These are phyloP conservation scores for Cystofilobasidium ferigula DNA, from an alignment of 768 basidiomycete species.

Conservation along the genomic window DNA sequence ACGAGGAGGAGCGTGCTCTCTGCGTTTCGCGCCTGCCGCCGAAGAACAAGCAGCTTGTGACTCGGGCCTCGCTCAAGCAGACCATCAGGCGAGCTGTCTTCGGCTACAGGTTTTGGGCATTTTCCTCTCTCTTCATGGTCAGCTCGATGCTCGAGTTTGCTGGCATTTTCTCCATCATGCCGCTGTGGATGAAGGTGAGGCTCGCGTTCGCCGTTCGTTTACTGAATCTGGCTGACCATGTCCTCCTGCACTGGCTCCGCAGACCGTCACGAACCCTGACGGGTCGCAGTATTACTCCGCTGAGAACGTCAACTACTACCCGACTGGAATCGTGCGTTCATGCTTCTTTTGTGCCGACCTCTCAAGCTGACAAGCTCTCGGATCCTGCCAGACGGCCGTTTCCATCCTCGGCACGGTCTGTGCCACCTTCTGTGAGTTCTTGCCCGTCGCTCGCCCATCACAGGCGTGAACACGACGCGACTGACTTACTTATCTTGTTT, in stretches of 20 bases:
- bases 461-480: background rate
- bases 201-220: background rate
- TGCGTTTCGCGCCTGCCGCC: constrained; percentile 3
- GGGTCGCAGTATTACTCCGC: background rate
- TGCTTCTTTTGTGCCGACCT: background rate
- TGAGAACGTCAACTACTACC: constrained; percentile 9
- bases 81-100: background rate
- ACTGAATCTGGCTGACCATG: background rate
- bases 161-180: constrained; percentile 1
- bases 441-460: background rate
- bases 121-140: constrained; percentile 4
- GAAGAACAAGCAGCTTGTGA: background rate
- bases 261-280: background rate
- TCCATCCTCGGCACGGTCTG: background rate
- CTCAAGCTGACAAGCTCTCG: background rate
- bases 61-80: background rate
- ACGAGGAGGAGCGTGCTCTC: constrained; percentile 4
- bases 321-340: background rate
- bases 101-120: background rate
- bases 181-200: constrained; percentile 5
- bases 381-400: constrained; percentile 2
- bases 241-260: background rate
- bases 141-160: background rate
- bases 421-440: background rate
- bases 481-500: background rate